A percentile compares a stretch with the other conserved stretches of the same genome.
Conservation (phyloP, 2,329 filamentous ascomycete species). For the Colletotrichum shisoi region DNA sequence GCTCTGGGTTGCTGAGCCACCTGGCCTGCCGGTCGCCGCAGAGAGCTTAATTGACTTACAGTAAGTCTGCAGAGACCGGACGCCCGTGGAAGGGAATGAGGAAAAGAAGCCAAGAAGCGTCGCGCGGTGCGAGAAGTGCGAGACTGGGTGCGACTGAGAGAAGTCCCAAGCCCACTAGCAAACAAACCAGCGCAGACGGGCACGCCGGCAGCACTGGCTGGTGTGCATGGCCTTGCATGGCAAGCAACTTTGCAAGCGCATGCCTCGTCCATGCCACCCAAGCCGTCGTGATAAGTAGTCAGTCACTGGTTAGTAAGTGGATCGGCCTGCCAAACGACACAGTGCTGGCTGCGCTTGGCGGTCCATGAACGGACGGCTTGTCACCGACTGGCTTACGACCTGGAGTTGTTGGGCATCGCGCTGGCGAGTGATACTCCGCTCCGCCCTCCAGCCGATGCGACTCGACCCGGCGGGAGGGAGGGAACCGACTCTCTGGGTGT, state of each 20-base stretch:
- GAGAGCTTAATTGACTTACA: background rate
- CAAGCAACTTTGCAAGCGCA: constrained; percentile 4
- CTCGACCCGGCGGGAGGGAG: background rate
- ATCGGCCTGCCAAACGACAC: constrained; percentile 26
- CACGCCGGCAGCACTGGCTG: constrained; percentile 26
- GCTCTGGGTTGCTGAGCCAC: constrained; percentile 5
- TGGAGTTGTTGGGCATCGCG: background rate
- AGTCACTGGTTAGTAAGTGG: constrained; percentile 1
- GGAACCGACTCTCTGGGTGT: background rate
- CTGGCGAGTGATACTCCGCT: constrained; percentile 13
- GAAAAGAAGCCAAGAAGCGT: constrained; percentile 2
- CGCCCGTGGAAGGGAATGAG: background rate
- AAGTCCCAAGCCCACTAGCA: background rate
- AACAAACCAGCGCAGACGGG: background rate
- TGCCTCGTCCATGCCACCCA: no score
- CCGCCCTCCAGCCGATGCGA: constrained; percentile 16
- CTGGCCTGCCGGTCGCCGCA: background rate
- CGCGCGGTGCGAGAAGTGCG: background rate
- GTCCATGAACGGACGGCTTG: background rate
- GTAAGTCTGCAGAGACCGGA: background rate
- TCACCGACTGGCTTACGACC: background rate
- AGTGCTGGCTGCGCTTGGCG: constrained; percentile 20
- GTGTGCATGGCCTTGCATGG: constrained; percentile 22
- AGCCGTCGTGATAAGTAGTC: no score
- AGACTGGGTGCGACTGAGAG: background rate